Evolutionary conservation across 805 yeast genomes (phyloP).

Genomic region (Cyberlindnera sargentensis): DNA sequence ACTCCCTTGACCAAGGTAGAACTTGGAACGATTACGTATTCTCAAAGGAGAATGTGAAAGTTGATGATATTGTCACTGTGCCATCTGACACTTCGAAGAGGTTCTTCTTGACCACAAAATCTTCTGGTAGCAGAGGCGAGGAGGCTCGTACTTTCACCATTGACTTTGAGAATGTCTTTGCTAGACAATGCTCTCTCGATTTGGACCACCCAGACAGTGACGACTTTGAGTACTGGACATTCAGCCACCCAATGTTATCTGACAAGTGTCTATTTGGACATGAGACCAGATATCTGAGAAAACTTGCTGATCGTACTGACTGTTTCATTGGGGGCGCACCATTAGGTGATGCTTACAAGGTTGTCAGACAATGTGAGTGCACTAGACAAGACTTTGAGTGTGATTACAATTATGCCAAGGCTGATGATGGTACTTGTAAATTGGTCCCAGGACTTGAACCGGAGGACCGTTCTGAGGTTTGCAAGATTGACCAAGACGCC

Average conservation of each 20-base stretch:
- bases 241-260: conserved; percentile 44
- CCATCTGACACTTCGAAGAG: conserved; percentile 83
- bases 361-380: conserved; percentile 69
- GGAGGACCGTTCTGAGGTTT: conserved; percentile 53
- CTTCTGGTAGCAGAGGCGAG: conserved; percentile 37
- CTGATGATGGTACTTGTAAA: conserved; percentile 77
- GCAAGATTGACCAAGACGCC: conserved; percentile 44
- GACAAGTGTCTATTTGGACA: conserved; percentile 69
- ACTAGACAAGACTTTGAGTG: conserved; percentile 88
- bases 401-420: conserved; percentile 74
- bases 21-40: conserved; percentile 68
- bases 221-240: conserved; percentile 63
- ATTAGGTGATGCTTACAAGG: conserved; percentile 46
- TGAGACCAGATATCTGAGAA: conserved; percentile 50
- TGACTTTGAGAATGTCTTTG: conserved; percentile 47
- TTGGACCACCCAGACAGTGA: conserved; percentile 34
- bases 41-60: conserved; percentile 43
- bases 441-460: conserved; percentile 66
- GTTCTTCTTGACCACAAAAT: conserved; percentile 55
- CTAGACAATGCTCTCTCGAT: conserved; percentile 49
- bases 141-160: conserved; percentile 41
- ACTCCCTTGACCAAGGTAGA: conserved; percentile 74
- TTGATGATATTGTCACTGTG: conserved; percentile 77
- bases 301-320: conserved; percentile 41
- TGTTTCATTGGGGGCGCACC: conserved; percentile 62